Conservation (phyloP, 768 basidiomycete genomes). For the Naganishia antarctica region DNA sequence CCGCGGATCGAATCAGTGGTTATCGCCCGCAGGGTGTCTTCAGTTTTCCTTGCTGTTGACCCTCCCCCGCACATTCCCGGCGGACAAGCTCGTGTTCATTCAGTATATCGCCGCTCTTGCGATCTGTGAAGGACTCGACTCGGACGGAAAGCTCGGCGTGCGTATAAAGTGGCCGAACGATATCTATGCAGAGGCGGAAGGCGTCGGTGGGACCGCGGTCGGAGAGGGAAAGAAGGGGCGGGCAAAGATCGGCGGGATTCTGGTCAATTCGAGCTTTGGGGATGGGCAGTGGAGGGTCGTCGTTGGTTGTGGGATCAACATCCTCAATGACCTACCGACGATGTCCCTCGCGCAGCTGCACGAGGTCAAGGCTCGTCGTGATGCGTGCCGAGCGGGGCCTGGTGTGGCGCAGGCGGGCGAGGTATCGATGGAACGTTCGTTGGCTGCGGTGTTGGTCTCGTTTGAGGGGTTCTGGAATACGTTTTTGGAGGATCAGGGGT, state of each 20-base stretch:
- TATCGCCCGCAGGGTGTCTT: slow-evolving; percentile 84
- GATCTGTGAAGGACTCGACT: slow-evolving; percentile 76
- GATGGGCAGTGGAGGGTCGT: slow-evolving; percentile 69
- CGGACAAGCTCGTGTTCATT: slow-evolving; percentile 74
- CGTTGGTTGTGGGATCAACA: slow-evolving; percentile 83
- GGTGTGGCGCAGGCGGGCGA: slow-evolving; percentile 52
- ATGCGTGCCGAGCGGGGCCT: background rate
- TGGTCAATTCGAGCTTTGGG: slow-evolving; percentile 82
- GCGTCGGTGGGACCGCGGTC: slow-evolving; percentile 51
- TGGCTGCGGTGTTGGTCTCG: slow-evolving; percentile 66
- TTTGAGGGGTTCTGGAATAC: slow-evolving; percentile 74
- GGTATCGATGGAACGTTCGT: slow-evolving; percentile 61
- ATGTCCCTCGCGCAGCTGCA: slow-evolving; percentile 71
- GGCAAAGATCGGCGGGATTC: slow-evolving; percentile 78
- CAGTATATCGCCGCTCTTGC: slow-evolving; percentile 90
- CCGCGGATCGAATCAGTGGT: slow-evolving; percentile 82
- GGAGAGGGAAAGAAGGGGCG: slow-evolving; percentile 55
- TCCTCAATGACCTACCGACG: slow-evolving; percentile 74
- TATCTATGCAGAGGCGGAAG: slow-evolving; percentile 62
- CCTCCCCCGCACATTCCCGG: slow-evolving; percentile 56
- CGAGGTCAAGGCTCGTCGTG: slow-evolving; percentile 22
- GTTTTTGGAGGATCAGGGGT: slow-evolving; percentile 66
- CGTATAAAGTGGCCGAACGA: slow-evolving; percentile 97
- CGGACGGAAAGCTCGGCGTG: slow-evolving; percentile 58
- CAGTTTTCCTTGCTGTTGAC: slow-evolving; percentile 73